These are phyloP conservation scores for Chlamydomonas eustigma DNA, from an alignment of 139 green algal genomes.

Conservation along the genomic window DNA sequence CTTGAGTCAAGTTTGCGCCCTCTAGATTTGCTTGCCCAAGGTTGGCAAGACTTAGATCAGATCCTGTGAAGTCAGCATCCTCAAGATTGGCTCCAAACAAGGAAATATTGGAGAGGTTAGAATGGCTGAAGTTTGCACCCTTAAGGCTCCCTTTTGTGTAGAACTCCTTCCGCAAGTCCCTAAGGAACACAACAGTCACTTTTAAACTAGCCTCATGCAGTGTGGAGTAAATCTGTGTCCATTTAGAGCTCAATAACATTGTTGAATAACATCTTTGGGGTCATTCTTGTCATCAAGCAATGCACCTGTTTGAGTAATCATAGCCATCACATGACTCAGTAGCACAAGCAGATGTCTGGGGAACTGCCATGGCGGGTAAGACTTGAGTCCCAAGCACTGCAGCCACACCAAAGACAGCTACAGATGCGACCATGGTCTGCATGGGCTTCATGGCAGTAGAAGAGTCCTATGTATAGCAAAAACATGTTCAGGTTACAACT, in stretches of 20 bases:
- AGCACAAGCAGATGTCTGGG: slow-evolving; percentile 36
- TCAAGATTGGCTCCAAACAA: slow-evolving; percentile 35
- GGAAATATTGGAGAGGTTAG: slow-evolving; percentile 26
- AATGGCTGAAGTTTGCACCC: slow-evolving; percentile 33
- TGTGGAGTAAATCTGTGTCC: too few relatives aligned
- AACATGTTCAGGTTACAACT: too few relatives aligned
- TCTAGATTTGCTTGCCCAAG: slow-evolving; percentile 36
- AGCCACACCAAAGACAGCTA: neutral
- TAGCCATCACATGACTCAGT: slow-evolving; percentile 35
- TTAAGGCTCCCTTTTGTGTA: slow-evolving; percentile 42
- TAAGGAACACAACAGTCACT: neutral
- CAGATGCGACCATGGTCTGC: neutral
- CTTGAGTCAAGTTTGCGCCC: slow-evolving; percentile 29
- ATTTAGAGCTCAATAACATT: too few relatives aligned
- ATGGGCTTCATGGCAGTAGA: too few relatives aligned
- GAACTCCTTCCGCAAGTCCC: slow-evolving; percentile 28
- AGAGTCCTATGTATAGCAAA: too few relatives aligned
- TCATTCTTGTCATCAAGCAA: too few relatives aligned
- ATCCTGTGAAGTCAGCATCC: slow-evolving; percentile 24
- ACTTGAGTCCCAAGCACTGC: too few relatives aligned
- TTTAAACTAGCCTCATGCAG: too few relatives aligned
- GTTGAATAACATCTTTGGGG: too few relatives aligned
- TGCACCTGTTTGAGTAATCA: slow-evolving; percentile 28
- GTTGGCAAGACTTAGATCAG: slow-evolving; percentile 30
- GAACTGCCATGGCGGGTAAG: slow-evolving; percentile 22